Conservation (phyloP, 495 filamentous ascomycete species). For the Glarea lozoyensis region DNA sequence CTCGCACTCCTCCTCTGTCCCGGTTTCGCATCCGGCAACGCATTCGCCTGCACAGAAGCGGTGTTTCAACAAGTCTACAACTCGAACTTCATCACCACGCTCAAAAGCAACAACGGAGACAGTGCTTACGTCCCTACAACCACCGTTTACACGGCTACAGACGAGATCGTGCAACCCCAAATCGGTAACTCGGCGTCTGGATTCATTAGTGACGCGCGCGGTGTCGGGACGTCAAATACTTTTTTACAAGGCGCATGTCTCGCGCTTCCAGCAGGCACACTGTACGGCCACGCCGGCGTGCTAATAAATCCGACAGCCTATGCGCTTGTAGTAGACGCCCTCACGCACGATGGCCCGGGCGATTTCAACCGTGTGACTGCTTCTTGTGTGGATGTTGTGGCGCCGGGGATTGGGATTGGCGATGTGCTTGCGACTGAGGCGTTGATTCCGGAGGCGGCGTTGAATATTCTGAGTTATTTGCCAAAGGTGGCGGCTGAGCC, state of each 20-base stretch:
- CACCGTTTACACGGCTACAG: slow-evolving; percentile 32
- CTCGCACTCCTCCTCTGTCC: slow-evolving; percentile 23
- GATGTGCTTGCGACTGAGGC: slow-evolving; percentile 32
- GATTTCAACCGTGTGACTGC: slow-evolving; percentile 23
- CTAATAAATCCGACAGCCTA: slow-evolving; percentile 35
- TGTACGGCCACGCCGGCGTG: slow-evolving; percentile 37
- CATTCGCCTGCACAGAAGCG: slow-evolving; percentile 23
- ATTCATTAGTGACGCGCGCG: slow-evolving; percentile 24
- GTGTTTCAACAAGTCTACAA: slow-evolving; percentile 37
- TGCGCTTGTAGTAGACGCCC: slow-evolving; percentile 34
- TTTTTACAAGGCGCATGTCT: slow-evolving; percentile 32
- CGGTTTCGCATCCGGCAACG: slow-evolving; percentile 4
- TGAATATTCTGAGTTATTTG: slow-evolving; percentile 4
- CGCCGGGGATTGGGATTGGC: slow-evolving; percentile 24
- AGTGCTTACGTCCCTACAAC: slow-evolving; percentile 43
- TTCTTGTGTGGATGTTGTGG: slow-evolving; percentile 22
- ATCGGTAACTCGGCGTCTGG: slow-evolving; percentile 34
- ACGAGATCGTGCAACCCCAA: slow-evolving; percentile 39
- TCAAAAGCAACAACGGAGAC: slow-evolving; percentile 32
- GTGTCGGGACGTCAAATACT: slow-evolving; percentile 37
- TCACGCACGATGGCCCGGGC: slow-evolving; percentile 31
- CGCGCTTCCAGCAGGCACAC: slow-evolving; percentile 25
- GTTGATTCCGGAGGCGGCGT: slow-evolving; percentile 10
- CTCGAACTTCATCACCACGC: slow-evolving; percentile 27
- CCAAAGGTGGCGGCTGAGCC: slow-evolving; percentile 3